A percentile compares a stretch with the other conserved stretches of the same genome.
These are phyloP conservation scores for Arthromyces matolae DNA, from an alignment of 768 basidiomycete genomes.

Conservation along the genomic window DNA sequence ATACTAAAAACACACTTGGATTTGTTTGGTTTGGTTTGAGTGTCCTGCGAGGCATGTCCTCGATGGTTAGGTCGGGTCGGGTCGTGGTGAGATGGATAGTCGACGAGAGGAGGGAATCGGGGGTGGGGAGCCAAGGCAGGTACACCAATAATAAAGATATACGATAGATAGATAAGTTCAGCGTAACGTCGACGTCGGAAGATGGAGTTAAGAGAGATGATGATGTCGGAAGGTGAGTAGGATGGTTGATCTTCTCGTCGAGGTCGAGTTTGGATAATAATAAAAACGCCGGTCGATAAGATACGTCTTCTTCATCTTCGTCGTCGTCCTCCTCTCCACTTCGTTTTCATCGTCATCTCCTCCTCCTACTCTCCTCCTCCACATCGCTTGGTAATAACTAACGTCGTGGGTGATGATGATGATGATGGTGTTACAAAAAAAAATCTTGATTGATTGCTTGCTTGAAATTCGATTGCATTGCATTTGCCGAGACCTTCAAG, in stretches of 20 bases:
- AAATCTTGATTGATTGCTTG: too few species aligned
- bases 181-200: background rate
- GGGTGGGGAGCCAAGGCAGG: background rate
- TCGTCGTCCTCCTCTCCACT: background rate
- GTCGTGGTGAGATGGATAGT: background rate
- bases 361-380: too few species aligned
- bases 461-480: background rate
- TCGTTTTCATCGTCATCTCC: background rate
- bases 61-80: background rate
- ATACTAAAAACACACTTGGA: constrained; percentile 8
- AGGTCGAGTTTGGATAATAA: too few species aligned
- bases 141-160: constrained; percentile 2
- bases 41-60: background rate
- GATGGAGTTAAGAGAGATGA: background rate
- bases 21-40: too few species aligned
- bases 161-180: constrained; percentile 1
- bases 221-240: too few species aligned
- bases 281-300: constrained; percentile 4
- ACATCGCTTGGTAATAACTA: too few species aligned
- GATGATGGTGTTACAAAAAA: too few species aligned
- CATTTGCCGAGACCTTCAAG: constrained; percentile 3
- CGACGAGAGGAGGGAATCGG: background rate
- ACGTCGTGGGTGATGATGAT: too few species aligned
- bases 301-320: background rate
- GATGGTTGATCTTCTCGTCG: too few species aligned